Conservation (phyloP, 192 early-diverging fungal genomes). For the Phlyctochytrium planicorne region DNA sequence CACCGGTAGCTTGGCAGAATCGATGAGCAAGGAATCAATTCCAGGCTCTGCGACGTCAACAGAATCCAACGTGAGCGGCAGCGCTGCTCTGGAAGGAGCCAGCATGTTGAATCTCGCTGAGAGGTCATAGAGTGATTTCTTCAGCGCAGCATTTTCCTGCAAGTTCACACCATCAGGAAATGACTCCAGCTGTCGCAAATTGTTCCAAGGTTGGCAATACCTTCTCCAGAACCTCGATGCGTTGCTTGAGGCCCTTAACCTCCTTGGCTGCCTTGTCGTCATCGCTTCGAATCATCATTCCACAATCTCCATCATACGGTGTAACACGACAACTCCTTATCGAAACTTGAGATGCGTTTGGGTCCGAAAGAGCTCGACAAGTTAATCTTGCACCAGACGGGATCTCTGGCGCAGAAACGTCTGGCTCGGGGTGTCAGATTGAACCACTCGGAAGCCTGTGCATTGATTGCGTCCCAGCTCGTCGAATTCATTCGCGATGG, state of each 20-base stretch:
- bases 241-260: slow-evolving; percentile 69
- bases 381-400: slow-evolving; percentile 84
- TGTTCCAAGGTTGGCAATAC: slow-evolving; percentile 12
- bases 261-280: slow-evolving; percentile 64
- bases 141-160: slow-evolving; percentile 76
- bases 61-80: neutral
- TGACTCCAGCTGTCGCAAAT: slow-evolving; percentile 3
- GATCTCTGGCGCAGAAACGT: slow-evolving; percentile 84
- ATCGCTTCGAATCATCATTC: slow-evolving; percentile 2
- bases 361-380: slow-evolving; percentile 94
- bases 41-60: neutral
- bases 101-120: slow-evolving; percentile 62
- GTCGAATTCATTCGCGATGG: slow-evolving; percentile 91
- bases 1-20: neutral
- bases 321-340: neutral
- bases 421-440: slow-evolving; percentile 85
- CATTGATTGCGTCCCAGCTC: slow-evolving; percentile 84
- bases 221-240: slow-evolving; percentile 57
- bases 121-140: slow-evolving; percentile 81
- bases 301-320: neutral
- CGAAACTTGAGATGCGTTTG: slow-evolving; percentile 61
- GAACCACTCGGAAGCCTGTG: slow-evolving; percentile 84
- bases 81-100: neutral
- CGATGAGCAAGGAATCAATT: neutral
- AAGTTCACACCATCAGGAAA: slow-evolving; percentile 8